Percentiles rank a stretch among this genome's conserved stretches.
Conservation (phyloP, 208 protist genomes). For the Histomonas meleagridis region DNA sequence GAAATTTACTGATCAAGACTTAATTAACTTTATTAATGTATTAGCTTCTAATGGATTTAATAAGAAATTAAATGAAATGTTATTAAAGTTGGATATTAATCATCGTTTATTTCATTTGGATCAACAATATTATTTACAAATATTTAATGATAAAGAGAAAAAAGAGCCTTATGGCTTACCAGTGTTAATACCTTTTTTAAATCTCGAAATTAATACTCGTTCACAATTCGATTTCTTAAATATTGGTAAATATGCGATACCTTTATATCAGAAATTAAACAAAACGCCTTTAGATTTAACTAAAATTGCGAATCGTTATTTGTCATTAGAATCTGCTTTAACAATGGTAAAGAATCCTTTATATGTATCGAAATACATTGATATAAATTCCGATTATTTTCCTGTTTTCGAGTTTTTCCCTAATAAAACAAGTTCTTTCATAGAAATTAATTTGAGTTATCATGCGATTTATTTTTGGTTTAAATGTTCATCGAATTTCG, state of each 20-base stretch:
- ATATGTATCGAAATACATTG: background rate
- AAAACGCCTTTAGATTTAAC: background rate
- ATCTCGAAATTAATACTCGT: background rate
- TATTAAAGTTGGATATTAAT: too few relatives aligned
- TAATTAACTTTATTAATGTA: too few relatives aligned
- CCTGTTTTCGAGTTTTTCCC: background rate
- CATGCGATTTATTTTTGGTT: background rate
- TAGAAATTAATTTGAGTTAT: background rate
- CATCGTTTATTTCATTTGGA: too few relatives aligned
- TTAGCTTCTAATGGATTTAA: too few relatives aligned
- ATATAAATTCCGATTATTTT: background rate
- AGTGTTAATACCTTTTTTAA: background rate
- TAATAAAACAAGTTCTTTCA: background rate
- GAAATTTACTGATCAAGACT: too few relatives aligned
- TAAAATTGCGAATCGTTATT: background rate
- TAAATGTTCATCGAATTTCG: background rate
- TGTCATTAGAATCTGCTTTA: background rate
- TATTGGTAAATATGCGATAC: background rate
- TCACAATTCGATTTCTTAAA: background rate
- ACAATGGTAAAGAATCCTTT: background rate
- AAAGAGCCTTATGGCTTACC: background rate
- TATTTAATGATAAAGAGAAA: background rate
- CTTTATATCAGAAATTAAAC: background rate
- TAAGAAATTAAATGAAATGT: too few relatives aligned
- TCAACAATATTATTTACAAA: too few relatives aligned